Evolutionary conservation across 768 basidiomycete species (phyloP).

Genomic region (Daedaleopsis nitida): DNA sequence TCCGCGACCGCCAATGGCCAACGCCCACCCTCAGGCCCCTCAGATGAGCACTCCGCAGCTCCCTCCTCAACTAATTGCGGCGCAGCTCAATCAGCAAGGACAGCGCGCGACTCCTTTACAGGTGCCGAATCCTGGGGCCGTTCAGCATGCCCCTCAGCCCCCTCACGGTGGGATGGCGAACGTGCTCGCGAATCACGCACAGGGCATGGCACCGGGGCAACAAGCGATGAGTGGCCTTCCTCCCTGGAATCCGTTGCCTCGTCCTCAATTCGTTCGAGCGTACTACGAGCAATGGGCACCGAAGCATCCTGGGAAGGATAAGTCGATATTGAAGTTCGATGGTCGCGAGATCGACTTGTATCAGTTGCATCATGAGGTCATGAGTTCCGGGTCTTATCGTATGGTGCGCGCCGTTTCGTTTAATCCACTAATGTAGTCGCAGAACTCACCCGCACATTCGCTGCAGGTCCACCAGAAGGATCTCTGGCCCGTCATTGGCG

Average conservation of each 20-base stretch:
- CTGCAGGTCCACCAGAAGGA: constrained; percentile 37
- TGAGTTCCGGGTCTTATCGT: constrained; percentile 50
- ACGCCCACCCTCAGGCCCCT: constrained; percentile 10
- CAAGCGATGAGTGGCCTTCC: background rate
- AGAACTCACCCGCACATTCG: background rate
- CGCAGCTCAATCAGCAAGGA: constrained; percentile 9
- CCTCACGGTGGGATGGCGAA: constrained; percentile 7
- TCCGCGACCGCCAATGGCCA: constrained; percentile 3
- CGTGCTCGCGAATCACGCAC: constrained; percentile 2
- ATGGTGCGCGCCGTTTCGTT: constrained; percentile 34
- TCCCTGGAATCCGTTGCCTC: constrained; percentile 42
- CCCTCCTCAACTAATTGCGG: constrained; percentile 6
- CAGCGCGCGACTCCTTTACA: constrained; percentile 18
- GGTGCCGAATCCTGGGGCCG: constrained; percentile 3
- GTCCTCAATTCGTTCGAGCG: constrained; percentile 50
- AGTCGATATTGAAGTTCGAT: constrained; percentile 49
- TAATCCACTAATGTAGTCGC: background rate
- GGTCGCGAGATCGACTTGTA: constrained; percentile 61
- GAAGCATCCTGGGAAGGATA: constrained; percentile 42
- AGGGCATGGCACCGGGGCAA: background rate
- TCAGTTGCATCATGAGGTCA: constrained; percentile 57
- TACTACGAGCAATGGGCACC: constrained; percentile 51
- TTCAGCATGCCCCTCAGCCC: constrained; percentile 2
- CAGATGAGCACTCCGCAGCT: constrained; percentile 20
- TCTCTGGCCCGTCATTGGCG: constrained; percentile 67